Base-by-base conservation (phyloP, 345 rosid species). In the Rhodamnia rubescens region DNA sequence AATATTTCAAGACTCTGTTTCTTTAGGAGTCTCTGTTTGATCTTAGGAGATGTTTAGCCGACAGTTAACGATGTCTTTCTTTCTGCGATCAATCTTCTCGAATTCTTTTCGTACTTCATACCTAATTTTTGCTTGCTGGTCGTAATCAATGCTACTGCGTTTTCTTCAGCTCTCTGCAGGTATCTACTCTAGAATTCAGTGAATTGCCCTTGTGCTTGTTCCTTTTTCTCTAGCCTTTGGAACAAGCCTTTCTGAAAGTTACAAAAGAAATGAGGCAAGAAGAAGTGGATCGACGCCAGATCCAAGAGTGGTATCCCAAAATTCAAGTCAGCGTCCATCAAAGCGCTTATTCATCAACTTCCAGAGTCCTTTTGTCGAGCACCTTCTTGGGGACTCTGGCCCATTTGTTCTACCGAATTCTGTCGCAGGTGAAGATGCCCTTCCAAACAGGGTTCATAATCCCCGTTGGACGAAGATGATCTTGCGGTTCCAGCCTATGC, bases 251-350 rank as follows among this genome's bases (percentile, higher is more conserved):
- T n/a, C n/a, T n/a, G n/a, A n/a, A n/a, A n/a, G n/a, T n/a, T n/a
- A n/a, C n/a, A n/a, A 32, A 32, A 32, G n/a, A 55, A 74, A 96
- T 96, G 98, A 94, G 90, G 89, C 92, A 90, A 86, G 96, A 87
- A 81, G 97, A 96, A 85, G 92, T 94, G 22, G 92, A 94, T 44
- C 89, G 91, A 18, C 95, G 98, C 89, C 99, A 96, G 90, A 93
- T 94, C 89, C 98, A 95, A 75, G 95, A 92, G 85, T 95, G 98
- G 98, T 95, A 95, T 81, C 98, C 98, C 1, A n/a, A 96, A 90
- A 84, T 94, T 96, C 85, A 94, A 85, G 91, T 90, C 93, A 3
- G 86, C 87, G 40, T 93, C 98, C 44, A 90, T 96, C 21, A 95
- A 82, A 89, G 94, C 98, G 83, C 89, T 89, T 85, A 92, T 94